Evolutionary conservation across 495 filamentous ascomycete genomes (phyloP).

Genomic region (Niebla homalea): DNA sequence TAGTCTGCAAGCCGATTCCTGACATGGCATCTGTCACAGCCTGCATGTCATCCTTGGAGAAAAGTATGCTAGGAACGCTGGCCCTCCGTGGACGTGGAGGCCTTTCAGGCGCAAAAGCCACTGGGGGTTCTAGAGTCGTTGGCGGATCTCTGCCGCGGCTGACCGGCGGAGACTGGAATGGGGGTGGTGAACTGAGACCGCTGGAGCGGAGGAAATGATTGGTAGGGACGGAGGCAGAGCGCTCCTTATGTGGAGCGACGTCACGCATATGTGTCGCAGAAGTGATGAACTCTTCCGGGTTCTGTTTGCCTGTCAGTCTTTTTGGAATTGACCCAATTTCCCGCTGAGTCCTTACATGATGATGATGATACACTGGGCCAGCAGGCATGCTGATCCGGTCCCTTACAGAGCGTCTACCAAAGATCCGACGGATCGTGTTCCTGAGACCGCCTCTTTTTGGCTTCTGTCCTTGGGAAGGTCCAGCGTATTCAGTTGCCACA

Average conservation of each 20-base stretch:
- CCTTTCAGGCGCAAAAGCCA: conserved; percentile 5
- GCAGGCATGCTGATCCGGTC: conserved; percentile 16
- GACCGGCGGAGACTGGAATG: conserved; percentile 3
- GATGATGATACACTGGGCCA: conserved; percentile 10
- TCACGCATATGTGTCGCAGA: conserved; percentile 12
- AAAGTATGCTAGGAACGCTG: conserved; percentile 13
- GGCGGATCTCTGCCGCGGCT: neutral
- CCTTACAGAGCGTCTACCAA: conserved; percentile 12
- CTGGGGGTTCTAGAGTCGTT: conserved; percentile 1
- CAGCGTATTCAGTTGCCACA: neutral
- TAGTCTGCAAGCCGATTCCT: conserved; percentile 9
- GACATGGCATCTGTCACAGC: conserved; percentile 11
- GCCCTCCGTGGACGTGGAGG: conserved; percentile 13
- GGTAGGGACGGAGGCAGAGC: conserved; percentile 14
- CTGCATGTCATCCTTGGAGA: conserved; percentile 11
- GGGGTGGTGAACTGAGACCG: conserved; percentile 14
- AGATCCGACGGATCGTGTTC: conserved; percentile 15
- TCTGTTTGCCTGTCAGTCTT: neutral
- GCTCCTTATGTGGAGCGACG: neutral
- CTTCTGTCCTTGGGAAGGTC: conserved; percentile 6
- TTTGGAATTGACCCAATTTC: neutral
- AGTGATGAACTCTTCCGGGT: conserved; percentile 13
- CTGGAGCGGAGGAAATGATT: conserved; percentile 12
- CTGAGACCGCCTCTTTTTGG: conserved; percentile 11
- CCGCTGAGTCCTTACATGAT: conserved; percentile 5